These are phyloP conservation scores for Phytophthora multivora DNA, from an alignment of 352 stramenopile species.

Conservation along the genomic window DNA sequence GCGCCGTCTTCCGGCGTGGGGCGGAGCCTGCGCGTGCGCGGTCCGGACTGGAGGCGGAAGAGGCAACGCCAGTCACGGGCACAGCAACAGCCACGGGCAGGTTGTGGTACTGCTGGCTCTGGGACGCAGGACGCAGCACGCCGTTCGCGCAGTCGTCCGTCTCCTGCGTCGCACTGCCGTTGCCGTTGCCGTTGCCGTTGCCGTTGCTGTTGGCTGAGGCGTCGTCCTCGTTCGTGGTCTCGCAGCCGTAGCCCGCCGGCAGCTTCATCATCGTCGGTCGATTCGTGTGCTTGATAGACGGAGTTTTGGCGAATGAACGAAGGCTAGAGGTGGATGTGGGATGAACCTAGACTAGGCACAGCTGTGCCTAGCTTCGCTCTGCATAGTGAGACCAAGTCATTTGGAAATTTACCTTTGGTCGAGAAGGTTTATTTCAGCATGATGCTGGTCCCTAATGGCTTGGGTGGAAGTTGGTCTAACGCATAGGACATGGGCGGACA, in stretches of 20 bases:
- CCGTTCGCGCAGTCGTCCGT: conserved; percentile 27
- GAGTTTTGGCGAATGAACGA: conserved; percentile 31
- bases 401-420: background rate
- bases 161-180: conserved; percentile 7
- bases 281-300: background rate
- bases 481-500: conserved; percentile 24
- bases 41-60: conserved; percentile 34
- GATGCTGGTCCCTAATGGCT: background rate
- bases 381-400: conserved; percentile 2
- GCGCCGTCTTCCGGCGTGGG: conserved; percentile 56
- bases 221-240: conserved; percentile 32
- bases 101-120: conserved; percentile 54
- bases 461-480: no score
- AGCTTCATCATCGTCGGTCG: conserved; percentile 45
- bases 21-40: conserved; percentile 23
- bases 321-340: background rate
- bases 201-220: background rate
- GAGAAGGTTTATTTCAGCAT: no score
- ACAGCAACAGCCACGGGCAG: conserved; percentile 66
- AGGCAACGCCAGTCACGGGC: conserved; percentile 24
- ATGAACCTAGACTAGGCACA: background rate
- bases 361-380: background rate
- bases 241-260: conserved; percentile 38
- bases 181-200: background rate
- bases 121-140: conserved; percentile 10